Evolutionary conservation across 2,329 filamentous ascomycete genomes (phyloP).

Genomic region (Polychaeton citri): DNA sequence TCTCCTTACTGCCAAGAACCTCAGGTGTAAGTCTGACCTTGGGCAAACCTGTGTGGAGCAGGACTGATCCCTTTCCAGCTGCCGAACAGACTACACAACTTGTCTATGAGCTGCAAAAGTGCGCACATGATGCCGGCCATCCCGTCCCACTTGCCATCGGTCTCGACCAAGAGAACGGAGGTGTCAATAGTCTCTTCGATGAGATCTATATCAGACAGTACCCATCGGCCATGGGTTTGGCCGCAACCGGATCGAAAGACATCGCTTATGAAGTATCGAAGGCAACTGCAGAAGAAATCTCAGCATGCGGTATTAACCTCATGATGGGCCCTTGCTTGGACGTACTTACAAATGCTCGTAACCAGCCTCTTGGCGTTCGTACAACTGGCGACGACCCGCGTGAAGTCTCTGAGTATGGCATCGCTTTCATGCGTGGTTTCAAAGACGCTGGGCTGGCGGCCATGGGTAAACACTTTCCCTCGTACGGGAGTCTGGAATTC

Average conservation of each 20-base stretch:
- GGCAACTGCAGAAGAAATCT: constrained; percentile 83
- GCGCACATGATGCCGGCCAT: constrained; percentile 82
- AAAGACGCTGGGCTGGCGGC: constrained; percentile 80
- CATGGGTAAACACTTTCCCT: constrained; percentile 92
- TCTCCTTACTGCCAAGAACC: constrained; percentile 68
- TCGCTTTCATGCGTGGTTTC: constrained; percentile 83
- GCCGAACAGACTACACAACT: constrained; percentile 79
- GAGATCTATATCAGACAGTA: constrained; percentile 94
- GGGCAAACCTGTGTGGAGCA: not conserved
- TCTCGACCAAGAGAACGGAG: constrained; percentile 94
- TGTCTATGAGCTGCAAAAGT: constrained; percentile 82
- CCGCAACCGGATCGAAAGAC: constrained; percentile 76
- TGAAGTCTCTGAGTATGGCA: constrained; percentile 84
- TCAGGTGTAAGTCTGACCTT: constrained; percentile 51
- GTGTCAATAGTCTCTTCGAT: constrained; percentile 92
- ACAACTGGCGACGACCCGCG: constrained; percentile 88
- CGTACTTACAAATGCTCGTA: constrained; percentile 82
- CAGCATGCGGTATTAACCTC: constrained; percentile 88
- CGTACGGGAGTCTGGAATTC: constrained; percentile 90
- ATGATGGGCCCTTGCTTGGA: constrained; percentile 90
- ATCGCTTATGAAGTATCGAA: constrained; percentile 83
- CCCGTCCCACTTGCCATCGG: constrained; percentile 80
- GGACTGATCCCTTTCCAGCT: constrained; percentile 42
- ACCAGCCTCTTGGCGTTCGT: constrained; percentile 79
- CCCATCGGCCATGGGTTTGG: constrained; percentile 90